Evolutionary conservation across 75 land plant species (phyloP).

Genomic region (Picea sitchensis): DNA sequence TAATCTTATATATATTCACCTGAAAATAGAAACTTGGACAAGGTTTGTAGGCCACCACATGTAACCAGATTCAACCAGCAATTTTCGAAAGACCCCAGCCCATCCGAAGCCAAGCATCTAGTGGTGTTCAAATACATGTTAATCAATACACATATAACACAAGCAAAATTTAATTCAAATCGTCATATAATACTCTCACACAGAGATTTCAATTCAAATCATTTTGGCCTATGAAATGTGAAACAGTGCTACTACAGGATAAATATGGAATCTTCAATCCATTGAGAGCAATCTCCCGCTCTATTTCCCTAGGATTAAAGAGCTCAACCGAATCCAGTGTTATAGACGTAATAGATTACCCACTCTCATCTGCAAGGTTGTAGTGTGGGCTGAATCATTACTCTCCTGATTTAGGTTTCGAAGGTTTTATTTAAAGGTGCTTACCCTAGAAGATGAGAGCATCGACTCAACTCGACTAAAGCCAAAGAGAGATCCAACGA

Average conservation of each 20-base stretch:
- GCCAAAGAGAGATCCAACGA: too few relatives aligned
- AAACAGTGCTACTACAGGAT: too few relatives aligned
- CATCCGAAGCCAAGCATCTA: conserved; percentile 83
- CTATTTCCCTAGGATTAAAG: not conserved
- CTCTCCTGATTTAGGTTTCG: not conserved
- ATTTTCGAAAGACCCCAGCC: conserved; percentile 72
- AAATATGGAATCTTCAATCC: not conserved
- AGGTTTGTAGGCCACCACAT: conserved; percentile 88
- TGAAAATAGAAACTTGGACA: conserved; percentile 76
- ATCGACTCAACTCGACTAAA: too few relatives aligned
- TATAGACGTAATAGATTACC: not conserved
- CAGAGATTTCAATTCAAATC: not conserved
- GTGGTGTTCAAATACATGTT: not conserved
- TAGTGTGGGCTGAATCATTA: not conserved
- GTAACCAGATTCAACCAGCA: conserved; percentile 61
- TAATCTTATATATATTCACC: not conserved
- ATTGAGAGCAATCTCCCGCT: not conserved
- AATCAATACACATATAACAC: not conserved
- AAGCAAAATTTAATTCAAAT: not conserved
- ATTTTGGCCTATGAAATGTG: not conserved
- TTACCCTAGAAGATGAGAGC: too few relatives aligned
- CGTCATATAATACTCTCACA: not conserved
- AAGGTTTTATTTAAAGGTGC: too few relatives aligned
- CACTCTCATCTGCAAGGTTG: not conserved
- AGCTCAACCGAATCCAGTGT: not conserved